Conservation (phyloP, 257 asterid genomes). For the Capsicum chinense region DNA sequence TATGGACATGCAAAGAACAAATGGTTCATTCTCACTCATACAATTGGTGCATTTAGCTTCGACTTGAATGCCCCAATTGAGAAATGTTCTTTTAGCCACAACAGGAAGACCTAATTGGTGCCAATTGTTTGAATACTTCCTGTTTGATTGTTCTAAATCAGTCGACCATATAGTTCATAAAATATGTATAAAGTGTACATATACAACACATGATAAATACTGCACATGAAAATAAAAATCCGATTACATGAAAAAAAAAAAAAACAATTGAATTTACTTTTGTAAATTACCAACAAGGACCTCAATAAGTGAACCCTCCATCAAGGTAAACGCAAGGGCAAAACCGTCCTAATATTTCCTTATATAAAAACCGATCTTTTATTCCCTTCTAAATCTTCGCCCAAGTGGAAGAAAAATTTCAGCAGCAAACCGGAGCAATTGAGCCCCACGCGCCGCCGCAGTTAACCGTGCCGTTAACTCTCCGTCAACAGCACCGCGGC, state of each 20-base stretch:
- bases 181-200: too few relatives aligned
- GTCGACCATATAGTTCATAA: too few relatives aligned
- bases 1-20: too few relatives aligned
- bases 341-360: conserved; percentile 9
- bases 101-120: too few relatives aligned
- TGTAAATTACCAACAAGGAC: neutral
- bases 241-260: neutral
- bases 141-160: too few relatives aligned
- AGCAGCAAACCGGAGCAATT: neutral
- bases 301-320: neutral
- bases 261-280: neutral
- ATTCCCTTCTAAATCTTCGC: neutral
- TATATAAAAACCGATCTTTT: neutral
- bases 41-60: too few relatives aligned
- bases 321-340: neutral
- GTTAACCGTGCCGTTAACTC: neutral
- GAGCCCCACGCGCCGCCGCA: conserved; percentile 34
- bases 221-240: too few relatives aligned
- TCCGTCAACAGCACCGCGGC: neutral
- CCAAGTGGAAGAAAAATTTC: neutral
- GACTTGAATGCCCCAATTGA: too few relatives aligned
- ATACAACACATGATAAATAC: too few relatives aligned
- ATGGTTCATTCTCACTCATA: too few relatives aligned
- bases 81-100: too few relatives aligned
- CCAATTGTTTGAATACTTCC: too few relatives aligned